These are phyloP conservation scores for Plasmodiophora brassicae DNA, from an alignment of 208 protist species.

Conservation along the genomic window DNA sequence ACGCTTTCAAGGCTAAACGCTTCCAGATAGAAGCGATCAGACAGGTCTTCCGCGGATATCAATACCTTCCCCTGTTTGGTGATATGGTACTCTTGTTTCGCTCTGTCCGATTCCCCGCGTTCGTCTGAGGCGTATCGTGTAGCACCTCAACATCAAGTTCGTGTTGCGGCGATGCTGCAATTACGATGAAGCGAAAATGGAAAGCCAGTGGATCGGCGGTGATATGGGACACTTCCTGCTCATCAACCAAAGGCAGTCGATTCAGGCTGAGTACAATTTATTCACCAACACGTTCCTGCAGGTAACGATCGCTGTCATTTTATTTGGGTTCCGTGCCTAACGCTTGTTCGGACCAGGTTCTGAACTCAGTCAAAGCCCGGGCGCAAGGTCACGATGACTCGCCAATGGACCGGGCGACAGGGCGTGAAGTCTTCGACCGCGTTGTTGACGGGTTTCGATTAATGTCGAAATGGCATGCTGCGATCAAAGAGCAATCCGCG, in stretches of 20 bases:
- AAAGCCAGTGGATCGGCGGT: background rate
- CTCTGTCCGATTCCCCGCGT: background rate
- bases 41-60: background rate
- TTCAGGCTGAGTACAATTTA: background rate
- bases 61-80: background rate
- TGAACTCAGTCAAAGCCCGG: background rate
- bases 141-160: conserved; percentile 20
- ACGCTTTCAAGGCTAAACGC: background rate
- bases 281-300: background rate
- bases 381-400: background rate
- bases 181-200: conserved; percentile 19
- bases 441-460: conserved; percentile 22
- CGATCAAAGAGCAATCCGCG: conserved; percentile 33
- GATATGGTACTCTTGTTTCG: conserved; percentile 9
- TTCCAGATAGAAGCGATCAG: conserved; percentile 19
- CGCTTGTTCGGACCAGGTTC: background rate
- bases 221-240: background rate
- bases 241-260: background rate
- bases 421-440: conserved; percentile 24
- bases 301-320: background rate
- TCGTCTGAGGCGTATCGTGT: background rate
- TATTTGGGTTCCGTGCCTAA: background rate
- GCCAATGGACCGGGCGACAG: background rate
- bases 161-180: background rate
- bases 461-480: conserved; percentile 35